A percentile compares a stretch with the other conserved stretches of the same genome.
Evolutionary conservation across 2,329 filamentous ascomycete genomes (phyloP).

Genomic region (Ophiostoma sp.): DNA sequence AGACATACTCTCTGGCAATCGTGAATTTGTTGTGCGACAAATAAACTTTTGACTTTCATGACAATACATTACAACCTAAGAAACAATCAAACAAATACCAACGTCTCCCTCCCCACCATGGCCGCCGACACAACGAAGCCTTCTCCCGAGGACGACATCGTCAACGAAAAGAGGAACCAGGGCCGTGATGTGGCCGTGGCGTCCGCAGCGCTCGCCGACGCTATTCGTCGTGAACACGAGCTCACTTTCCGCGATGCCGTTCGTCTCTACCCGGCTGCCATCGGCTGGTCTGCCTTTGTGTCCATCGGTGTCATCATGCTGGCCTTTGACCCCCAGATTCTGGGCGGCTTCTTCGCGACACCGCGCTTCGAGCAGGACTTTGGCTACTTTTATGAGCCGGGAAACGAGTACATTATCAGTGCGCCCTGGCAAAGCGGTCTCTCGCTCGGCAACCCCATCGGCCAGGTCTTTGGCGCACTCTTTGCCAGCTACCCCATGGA

Average conservation of each 20-base stretch:
- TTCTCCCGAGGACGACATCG: neutral
- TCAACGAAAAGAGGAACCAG: neutral
- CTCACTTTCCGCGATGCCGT: slow-evolving; percentile 16
- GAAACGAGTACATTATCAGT: slow-evolving; percentile 20
- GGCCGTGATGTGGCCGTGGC: neutral
- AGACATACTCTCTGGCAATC: neutral
- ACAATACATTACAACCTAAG: too few relatives aligned
- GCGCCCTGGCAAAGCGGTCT: slow-evolving; percentile 51
- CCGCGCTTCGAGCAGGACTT: slow-evolving; percentile 20
- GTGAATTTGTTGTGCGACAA: neutral
- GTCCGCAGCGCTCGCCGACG: neutral
- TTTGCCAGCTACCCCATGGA: slow-evolving; percentile 51
- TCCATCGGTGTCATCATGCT: slow-evolving; percentile 23
- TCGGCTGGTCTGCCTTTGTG: slow-evolving; percentile 21
- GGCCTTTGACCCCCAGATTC: slow-evolving; percentile 21
- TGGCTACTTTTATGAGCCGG: slow-evolving; percentile 13
- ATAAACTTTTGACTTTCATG: neutral
- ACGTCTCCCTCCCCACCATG: neutral
- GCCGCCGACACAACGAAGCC: neutral
- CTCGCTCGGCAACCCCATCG: slow-evolving; percentile 56
- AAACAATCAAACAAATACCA: neutral
- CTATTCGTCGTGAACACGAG: slow-evolving; percentile 1
- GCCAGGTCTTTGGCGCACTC: slow-evolving; percentile 58
- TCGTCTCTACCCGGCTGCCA: slow-evolving; percentile 11
- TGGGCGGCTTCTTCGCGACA: slow-evolving; percentile 18